These are phyloP conservation scores for Ambrosia hybrid DNA, from an alignment of 140 eudicot species.

Conservation along the genomic window DNA sequence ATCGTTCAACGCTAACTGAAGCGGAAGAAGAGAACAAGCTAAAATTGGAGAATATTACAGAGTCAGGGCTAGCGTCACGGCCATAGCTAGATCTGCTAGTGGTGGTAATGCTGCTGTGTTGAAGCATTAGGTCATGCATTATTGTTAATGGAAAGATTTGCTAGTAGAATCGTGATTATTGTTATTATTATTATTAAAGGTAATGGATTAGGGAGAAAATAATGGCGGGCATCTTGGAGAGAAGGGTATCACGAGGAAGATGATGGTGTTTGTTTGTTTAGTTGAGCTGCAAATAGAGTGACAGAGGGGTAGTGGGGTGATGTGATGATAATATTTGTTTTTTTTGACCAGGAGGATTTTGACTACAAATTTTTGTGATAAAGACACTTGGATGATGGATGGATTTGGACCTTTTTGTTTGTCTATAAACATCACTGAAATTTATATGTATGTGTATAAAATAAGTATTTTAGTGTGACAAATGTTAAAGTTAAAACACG, in stretches of 20 bases:
- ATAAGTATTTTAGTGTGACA: too few species aligned
- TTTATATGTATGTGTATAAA: not conserved
- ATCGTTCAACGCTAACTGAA: constrained; percentile 84
- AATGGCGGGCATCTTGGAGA: constrained; percentile 44
- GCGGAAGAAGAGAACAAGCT: constrained; percentile 82
- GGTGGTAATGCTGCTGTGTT: constrained; percentile 18
- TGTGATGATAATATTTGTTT: constrained; percentile 17
- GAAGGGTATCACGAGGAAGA: constrained; percentile 29
- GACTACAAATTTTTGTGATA: constrained; percentile 7
- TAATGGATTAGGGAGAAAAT: constrained; percentile 33
- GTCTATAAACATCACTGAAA: not conserved
- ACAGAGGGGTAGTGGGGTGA: constrained; percentile 11
- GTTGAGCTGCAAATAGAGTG: not conserved
- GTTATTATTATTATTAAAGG: too few species aligned
- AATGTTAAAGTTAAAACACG: too few species aligned
- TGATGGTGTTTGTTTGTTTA: constrained; percentile 30
- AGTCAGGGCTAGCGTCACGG: constrained; percentile 81
- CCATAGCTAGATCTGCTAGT: constrained; percentile 33
- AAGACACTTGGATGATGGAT: constrained; percentile 16
- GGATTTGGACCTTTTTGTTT: not conserved
- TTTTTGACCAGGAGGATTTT: constrained; percentile 5
- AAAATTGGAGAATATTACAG: constrained; percentile 72
- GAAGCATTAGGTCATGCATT: constrained; percentile 55
- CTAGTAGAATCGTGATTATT: constrained; percentile 14
- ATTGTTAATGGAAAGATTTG: constrained; percentile 13